phyloP scores from a whole-genome alignment of 495 filamentous ascomycete species.

The Lasiosphaeris hirsuta region DNA sequence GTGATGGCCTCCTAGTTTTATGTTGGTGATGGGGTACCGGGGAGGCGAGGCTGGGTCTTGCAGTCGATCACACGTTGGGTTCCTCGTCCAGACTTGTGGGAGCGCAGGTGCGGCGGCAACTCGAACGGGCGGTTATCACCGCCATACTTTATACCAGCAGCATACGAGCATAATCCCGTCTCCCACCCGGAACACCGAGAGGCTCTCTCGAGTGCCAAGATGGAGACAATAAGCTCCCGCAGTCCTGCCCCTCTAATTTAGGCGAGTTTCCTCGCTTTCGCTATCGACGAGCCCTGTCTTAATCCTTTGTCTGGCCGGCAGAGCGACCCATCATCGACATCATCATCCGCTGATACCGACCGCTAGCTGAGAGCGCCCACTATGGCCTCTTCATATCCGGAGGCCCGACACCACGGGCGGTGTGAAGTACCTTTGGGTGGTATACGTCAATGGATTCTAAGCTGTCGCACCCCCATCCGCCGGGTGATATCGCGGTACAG shows the following conservation, averaged over 20 bases:
- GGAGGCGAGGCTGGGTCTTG: neutral
- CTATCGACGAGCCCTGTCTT: neutral
- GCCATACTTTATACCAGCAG: too few relatives aligned
- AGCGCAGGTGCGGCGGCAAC: too few relatives aligned
- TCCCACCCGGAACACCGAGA: neutral
- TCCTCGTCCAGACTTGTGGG: too few relatives aligned
- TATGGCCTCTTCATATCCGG: neutral
- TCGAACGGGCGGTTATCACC: too few relatives aligned
- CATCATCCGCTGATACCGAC: too few relatives aligned
- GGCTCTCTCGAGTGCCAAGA: conserved; percentile 1
- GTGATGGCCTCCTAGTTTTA: neutral
- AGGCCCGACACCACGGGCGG: neutral
- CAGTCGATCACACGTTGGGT: too few relatives aligned
- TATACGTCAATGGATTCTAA: too few relatives aligned
- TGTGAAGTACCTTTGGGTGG: neutral
- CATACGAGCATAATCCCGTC: neutral
- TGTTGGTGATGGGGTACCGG: neutral
- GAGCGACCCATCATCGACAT: too few relatives aligned
- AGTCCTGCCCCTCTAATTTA: neutral
- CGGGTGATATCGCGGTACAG: neutral
- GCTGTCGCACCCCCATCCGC: too few relatives aligned
- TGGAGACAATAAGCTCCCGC: neutral
- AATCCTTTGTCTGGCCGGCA: too few relatives aligned
- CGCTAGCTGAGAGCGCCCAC: neutral
- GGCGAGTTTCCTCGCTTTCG: neutral